These are phyloP conservation scores for Aspergillus proliferans DNA, from an alignment of 2,329 filamentous ascomycete species.

Conservation along the genomic window DNA sequence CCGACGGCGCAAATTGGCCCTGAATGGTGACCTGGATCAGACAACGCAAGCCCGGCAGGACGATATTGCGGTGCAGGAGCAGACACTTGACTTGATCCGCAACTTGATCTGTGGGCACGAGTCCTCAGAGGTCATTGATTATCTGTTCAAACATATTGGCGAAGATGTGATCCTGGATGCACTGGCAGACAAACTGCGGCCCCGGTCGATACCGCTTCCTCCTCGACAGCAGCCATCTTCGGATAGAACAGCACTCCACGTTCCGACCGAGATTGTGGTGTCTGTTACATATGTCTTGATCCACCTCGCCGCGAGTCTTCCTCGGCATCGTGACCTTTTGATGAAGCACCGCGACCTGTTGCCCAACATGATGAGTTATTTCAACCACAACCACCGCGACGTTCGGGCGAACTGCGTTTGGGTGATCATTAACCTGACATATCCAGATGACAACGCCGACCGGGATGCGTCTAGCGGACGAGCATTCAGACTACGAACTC, in stretches of 20 bases:
- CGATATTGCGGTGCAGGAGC: conserved; percentile 80
- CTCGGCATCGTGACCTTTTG: conserved; percentile 70
- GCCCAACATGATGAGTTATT: conserved; percentile 64
- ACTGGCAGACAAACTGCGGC: conserved; percentile 68
- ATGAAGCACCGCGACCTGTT: conserved; percentile 72
- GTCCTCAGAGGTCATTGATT: conserved; percentile 70
- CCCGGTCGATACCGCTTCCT: conserved; percentile 33
- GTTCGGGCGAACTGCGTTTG: conserved; percentile 76
- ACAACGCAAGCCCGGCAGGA: conserved; percentile 65
- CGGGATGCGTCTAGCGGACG: conserved; percentile 59
- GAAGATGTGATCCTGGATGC: conserved; percentile 74
- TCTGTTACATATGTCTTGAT: conserved; percentile 76
- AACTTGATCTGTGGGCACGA: conserved; percentile 71
- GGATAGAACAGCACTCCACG: conserved; percentile 21
- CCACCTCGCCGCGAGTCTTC: conserved; percentile 77
- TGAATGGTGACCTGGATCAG: conserved; percentile 63
- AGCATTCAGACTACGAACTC: conserved; percentile 59
- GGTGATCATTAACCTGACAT: conserved; percentile 79
- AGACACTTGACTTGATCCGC: conserved; percentile 80
- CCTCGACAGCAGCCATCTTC: conserved; percentile 26
- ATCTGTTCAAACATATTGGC: conserved; percentile 69
- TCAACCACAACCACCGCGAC: conserved; percentile 64
- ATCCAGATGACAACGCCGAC: conserved; percentile 69
- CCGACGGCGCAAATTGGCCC: conserved; percentile 35
- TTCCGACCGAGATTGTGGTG: conserved; percentile 61